These are phyloP conservation scores for Chionographis japonica DNA, from an alignment of 106 monocot genomes.

Conservation along the genomic window DNA sequence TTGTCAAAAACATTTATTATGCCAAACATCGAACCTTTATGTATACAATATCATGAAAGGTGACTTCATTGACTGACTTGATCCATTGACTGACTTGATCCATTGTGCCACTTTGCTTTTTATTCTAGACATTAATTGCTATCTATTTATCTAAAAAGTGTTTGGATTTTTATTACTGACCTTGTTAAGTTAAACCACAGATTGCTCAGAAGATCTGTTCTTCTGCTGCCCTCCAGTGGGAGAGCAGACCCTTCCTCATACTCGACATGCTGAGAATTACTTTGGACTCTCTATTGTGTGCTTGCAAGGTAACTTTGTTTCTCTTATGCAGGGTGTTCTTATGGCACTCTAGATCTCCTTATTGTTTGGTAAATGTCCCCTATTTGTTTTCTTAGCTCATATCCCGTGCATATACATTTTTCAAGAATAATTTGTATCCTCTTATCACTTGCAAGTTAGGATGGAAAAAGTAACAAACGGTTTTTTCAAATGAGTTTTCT, in stretches of 20 bases:
- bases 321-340: not conserved
- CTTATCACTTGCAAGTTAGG: no score
- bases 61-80: no score
- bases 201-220: slow-evolving; percentile 48
- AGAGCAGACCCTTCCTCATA: slow-evolving; percentile 24
- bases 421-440: no score
- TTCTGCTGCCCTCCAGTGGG: slow-evolving; percentile 35
- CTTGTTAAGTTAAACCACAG: slow-evolving; percentile 23
- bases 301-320: slow-evolving; percentile 49
- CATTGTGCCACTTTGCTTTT: no score
- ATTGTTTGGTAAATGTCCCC: slow-evolving; percentile 1
- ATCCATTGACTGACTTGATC: no score
- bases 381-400: not conserved
- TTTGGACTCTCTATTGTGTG: slow-evolving; percentile 27
- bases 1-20: no score
- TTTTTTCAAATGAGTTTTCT: no score
- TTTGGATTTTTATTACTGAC: not conserved
- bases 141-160: not conserved
- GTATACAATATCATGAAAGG: no score
- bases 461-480: no score
- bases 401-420: not conserved
- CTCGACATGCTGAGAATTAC: slow-evolving; percentile 37
- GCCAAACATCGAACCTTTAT: no score
- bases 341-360: not conserved
- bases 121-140: not conserved